Evolutionary conservation across 768 basidiomycete species (phyloP).

Genomic region (Lactarius indigo): DNA sequence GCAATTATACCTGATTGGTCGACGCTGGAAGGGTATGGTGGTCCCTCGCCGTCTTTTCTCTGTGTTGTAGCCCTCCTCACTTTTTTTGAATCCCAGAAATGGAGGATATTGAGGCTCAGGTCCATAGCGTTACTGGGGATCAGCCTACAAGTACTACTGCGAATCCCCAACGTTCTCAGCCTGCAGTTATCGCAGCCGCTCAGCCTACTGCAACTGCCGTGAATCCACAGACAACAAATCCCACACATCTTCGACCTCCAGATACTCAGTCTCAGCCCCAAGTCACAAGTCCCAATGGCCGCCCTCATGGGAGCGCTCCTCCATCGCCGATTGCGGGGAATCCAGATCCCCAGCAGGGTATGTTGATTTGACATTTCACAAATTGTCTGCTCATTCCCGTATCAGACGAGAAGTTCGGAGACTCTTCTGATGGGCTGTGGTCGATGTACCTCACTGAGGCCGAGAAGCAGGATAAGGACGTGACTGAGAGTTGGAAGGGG

Average conservation of each 20-base stretch:
- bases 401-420: neutral
- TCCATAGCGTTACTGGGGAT: neutral
- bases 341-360: neutral
- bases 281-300: neutral
- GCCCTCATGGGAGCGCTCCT: neutral
- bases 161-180: neutral
- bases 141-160: neutral
- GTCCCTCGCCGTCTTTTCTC: too few species aligned
- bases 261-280: neutral
- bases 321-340: neutral
- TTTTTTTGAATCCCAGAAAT: neutral
- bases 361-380: neutral
- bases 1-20: too few species aligned
- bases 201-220: neutral
- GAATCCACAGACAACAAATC: neutral
- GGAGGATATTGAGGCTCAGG: neutral
- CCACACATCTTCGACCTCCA: neutral
- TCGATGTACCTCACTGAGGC: neutral
- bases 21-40: too few species aligned
- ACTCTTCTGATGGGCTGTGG: neutral
- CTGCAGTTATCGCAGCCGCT: neutral
- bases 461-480: neutral
- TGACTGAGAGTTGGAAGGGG: constrained; percentile 1
- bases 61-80: too few species aligned
- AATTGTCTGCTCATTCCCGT: neutral